These are phyloP conservation scores for Fusarium guadeloupense DNA, from an alignment of 2,329 filamentous ascomycete genomes.

Conservation along the genomic window DNA sequence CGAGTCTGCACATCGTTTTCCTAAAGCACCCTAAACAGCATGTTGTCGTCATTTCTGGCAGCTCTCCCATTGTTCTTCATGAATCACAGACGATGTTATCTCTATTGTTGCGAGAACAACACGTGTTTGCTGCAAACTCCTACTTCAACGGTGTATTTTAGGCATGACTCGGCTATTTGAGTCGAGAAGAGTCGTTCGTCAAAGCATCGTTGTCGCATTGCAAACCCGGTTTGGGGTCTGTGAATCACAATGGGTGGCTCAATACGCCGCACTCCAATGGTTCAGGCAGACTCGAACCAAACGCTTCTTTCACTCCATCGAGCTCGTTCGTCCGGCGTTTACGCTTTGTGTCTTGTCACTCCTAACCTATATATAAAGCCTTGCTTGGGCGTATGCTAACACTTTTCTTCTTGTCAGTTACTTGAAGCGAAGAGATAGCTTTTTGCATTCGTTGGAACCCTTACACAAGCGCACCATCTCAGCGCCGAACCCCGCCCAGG, in stretches of 20 bases:
- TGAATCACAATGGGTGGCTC: constrained; percentile 11
- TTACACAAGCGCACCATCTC: constrained; percentile 61
- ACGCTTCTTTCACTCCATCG: neutral
- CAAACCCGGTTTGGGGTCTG: constrained; percentile 10
- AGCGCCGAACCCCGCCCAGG: constrained; percentile 56
- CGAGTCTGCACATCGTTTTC: neutral
- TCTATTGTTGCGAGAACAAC: constrained; percentile 5
- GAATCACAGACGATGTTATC: constrained; percentile 9
- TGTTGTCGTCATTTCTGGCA: neutral
- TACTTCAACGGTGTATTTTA: neutral
- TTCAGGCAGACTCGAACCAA: neutral
- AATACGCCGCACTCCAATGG: neutral
- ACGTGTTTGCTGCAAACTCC: neutral
- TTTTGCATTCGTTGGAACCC: constrained; percentile 39
- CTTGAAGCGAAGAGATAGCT: constrained; percentile 18
- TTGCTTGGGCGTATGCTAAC: constrained; percentile 8
- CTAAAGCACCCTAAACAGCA: neutral
- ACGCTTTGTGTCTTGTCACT: neutral
- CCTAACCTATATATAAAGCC: constrained; percentile 19
- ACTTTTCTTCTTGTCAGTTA: constrained; percentile 5
- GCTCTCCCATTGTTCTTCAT: neutral
- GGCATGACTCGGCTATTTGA: neutral
- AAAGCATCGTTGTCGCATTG: constrained; percentile 9
- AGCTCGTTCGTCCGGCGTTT: constrained; percentile 7
- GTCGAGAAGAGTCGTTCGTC: constrained; percentile 2